Base-by-base conservation (phyloP, 805 yeast genomes). In the Candida ipomoeae region DNA sequence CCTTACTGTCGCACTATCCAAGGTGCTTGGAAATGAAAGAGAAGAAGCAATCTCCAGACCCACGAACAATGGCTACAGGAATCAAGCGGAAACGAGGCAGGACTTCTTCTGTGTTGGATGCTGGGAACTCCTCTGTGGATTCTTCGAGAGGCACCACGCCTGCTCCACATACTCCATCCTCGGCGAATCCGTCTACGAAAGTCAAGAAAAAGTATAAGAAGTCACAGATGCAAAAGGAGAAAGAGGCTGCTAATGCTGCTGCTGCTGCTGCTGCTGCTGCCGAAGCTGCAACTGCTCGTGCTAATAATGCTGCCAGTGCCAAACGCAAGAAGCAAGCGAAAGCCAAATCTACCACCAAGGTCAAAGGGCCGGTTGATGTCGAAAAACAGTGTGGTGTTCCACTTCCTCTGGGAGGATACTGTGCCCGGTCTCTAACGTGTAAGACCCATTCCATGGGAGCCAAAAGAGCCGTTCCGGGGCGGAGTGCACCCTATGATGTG, bases 401-500 rank as follows among this genome's bases (percentile, higher is more conserved):
- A 6, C 71, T 94, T 53, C 90, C 96, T 0, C 87, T 85, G 56
- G 98, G 97, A n/a, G 96, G 95, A 0, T 85, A 83, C 58, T 94
- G 99, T 75, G 97, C 97, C 4, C 78, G 99, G 46, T 90, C 97
- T 0, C 74, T 94, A 53, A 94, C 99, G 0, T 94, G 99, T 77
- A 94, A 94, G 65, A 90, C 97, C 0, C 99, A 94, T 68, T 89
- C 98, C 1, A 91, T 94, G 97, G 97, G 97, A 33, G 96, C 97
- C 26, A 94, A 94, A 62, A 80, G 99, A 59, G 91, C 96, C 0
- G 99, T 94, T 18, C 83, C 82, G 15, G 99, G 99, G 10, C 79
- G 99, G 60, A 84, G 96, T 34, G 91, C 94, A 6, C 90, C 97
- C 0, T 94, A 90, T 69, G 99, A 94, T 66, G 83, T 82, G 29